phyloP scores from a whole-genome alignment of 257 asterid genomes.

The Lavandula angustifolia region DNA sequence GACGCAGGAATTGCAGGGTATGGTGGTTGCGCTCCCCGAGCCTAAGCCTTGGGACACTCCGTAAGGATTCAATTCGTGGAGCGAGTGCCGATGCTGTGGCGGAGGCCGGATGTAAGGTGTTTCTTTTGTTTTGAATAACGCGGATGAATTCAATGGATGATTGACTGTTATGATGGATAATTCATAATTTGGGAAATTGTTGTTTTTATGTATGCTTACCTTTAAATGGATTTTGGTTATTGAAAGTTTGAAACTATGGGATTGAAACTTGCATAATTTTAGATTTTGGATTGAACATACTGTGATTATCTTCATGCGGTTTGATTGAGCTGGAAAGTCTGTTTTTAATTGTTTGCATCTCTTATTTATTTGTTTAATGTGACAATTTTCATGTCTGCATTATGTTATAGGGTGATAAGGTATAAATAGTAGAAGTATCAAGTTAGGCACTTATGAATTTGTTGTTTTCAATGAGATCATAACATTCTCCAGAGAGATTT shows the following conservation, averaged over 20 bases:
- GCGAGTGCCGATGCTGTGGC: constrained; percentile 44
- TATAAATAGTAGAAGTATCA: constrained; percentile 14
- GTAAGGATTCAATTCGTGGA: constrained; percentile 33
- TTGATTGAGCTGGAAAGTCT: constrained; percentile 1
- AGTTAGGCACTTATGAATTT: constrained; percentile 1
- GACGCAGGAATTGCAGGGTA: constrained; percentile 54
- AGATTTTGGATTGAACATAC: background rate
- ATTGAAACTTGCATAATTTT: constrained; percentile 12
- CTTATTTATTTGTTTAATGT: background rate
- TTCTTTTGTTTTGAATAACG: constrained; percentile 36
- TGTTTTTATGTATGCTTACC: constrained; percentile 20
- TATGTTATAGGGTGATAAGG: background rate
- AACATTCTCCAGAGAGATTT: constrained; percentile 9
- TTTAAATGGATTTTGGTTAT: constrained; percentile 23
- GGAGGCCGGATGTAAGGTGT: constrained; percentile 28
- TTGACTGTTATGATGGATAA: constrained; percentile 28
- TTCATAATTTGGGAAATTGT: constrained; percentile 15
- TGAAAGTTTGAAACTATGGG: constrained; percentile 3
- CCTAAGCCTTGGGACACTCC: constrained; percentile 59
- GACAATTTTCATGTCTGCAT: background rate
- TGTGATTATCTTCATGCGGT: constrained; percentile 12
- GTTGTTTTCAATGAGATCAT: background rate
- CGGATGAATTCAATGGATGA: constrained; percentile 29
- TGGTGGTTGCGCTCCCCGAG: constrained; percentile 62
- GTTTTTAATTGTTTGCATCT: background rate